phyloP scores from a whole-genome alignment of 1,284 basidiomycete species.

The Chondrostereum purpureum region DNA sequence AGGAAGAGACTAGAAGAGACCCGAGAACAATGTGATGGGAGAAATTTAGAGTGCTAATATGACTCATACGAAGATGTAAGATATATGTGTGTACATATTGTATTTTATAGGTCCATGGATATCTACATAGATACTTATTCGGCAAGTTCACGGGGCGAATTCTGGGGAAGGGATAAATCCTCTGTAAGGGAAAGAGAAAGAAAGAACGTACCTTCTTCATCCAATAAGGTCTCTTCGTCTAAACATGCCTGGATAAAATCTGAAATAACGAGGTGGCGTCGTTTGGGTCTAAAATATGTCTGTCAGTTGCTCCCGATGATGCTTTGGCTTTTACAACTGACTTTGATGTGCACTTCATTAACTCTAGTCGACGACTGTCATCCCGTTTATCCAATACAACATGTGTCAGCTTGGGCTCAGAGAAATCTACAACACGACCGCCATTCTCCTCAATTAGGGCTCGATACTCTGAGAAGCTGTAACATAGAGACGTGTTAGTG shows the following conservation, averaged over 20 bases:
- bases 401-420: slow-evolving; percentile 78
- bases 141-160: slow-evolving; percentile 11
- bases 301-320: slow-evolving; percentile 9
- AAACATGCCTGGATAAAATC: slow-evolving; percentile 74
- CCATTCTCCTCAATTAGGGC: slow-evolving; percentile 59
- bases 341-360: slow-evolving; percentile 69
- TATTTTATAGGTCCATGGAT: too few relatives aligned
- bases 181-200: not conserved
- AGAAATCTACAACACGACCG: slow-evolving; percentile 60
- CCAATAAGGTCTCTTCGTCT: slow-evolving; percentile 73
- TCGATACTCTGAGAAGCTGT: slow-evolving; percentile 52
- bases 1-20: too few relatives aligned
- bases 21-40: not conserved
- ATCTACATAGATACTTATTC: too few relatives aligned
- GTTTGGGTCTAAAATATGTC: slow-evolving; percentile 52
- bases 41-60: not conserved
- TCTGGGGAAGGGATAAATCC: slow-evolving; percentile 5
- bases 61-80: too few relatives aligned
- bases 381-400: slow-evolving; percentile 78
- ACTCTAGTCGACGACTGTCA: slow-evolving; percentile 57
- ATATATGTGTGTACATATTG: not conserved
- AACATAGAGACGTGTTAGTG: too few relatives aligned
- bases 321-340: slow-evolving; percentile 24
- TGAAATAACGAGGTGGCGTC: slow-evolving; percentile 68
- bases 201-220: slow-evolving; percentile 62